Evolutionary conservation across 2,329 filamentous ascomycete genomes (phyloP).

Genomic region (Talaromyces sp.): DNA sequence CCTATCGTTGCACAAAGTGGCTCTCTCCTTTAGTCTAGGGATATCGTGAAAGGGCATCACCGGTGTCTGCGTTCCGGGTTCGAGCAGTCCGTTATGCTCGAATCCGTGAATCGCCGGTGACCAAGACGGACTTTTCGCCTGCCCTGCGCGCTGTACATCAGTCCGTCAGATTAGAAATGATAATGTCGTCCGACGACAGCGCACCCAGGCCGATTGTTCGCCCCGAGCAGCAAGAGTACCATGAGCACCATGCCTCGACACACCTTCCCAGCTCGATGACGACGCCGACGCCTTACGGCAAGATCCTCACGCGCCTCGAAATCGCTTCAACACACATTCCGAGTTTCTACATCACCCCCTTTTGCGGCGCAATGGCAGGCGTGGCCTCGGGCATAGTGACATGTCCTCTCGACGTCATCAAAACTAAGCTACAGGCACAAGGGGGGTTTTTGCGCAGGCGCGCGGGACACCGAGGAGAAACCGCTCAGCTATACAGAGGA

Average conservation of each 20-base stretch:
- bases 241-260: conserved; percentile 18
- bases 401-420: conserved; percentile 97
- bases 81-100: conserved; percentile 40
- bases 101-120: conserved; percentile 43
- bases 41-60: conserved; percentile 14
- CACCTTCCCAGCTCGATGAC: conserved; percentile 17
- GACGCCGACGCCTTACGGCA: conserved; percentile 25
- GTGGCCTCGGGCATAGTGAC: conserved; percentile 93
- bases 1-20: conserved; percentile 5
- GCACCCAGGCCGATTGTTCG: conserved; percentile 33
- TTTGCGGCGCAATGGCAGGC: conserved; percentile 83
- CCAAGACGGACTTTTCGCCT: conserved; percentile 35
- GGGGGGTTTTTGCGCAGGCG: conserved; percentile 65
- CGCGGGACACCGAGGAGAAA: conserved; percentile 37
- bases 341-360: conserved; percentile 66
- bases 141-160: conserved; percentile 34
- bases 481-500: conserved; percentile 70
- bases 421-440: conserved; percentile 95
- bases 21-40: conserved; percentile 9
- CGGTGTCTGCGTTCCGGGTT: conserved; percentile 37
- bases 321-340: conserved; percentile 50
- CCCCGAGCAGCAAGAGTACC: conserved; percentile 27
- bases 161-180: conserved; percentile 36
- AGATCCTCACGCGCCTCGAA: conserved; percentile 38
- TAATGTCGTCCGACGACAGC: conserved; percentile 47